Evolutionary conservation across 1,284 basidiomycete genomes (phyloP).

Genomic region (Cronartium quercuum): DNA sequence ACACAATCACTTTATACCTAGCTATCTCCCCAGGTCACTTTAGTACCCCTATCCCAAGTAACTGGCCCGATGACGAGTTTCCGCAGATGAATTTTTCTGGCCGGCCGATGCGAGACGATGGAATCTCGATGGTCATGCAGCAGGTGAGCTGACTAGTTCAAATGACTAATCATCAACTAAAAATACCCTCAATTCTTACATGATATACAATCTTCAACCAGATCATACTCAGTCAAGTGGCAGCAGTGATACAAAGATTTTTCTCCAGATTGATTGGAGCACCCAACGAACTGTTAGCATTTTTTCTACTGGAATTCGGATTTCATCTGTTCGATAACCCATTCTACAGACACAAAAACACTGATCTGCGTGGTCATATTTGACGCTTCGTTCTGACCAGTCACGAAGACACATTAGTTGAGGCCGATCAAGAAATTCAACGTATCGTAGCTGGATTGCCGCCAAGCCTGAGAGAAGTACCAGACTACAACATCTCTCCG

Average conservation of each 20-base stretch:
- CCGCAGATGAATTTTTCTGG: background rate
- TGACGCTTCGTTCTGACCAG: background rate
- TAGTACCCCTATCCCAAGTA: background rate
- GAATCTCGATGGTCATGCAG: background rate
- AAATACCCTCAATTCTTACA: background rate
- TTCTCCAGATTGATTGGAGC: background rate
- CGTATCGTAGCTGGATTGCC: background rate
- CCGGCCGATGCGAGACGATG: background rate
- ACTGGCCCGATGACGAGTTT: background rate
- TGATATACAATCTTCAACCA: background rate
- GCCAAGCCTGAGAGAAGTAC: background rate
- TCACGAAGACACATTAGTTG: background rate
- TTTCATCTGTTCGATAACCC: background rate
- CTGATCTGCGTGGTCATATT: too few species aligned
- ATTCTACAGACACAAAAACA: too few species aligned
- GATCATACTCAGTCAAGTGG: conserved; percentile 2
- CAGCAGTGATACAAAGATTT: background rate
- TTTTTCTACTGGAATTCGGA: background rate
- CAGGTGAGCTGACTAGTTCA: background rate
- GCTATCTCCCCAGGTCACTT: background rate
- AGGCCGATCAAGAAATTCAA: background rate
- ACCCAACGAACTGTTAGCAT: conserved; percentile 2
- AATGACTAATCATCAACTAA: background rate
- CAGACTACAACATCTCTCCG: background rate
- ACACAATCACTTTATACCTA: background rate